Base-by-base conservation (phyloP, 2,329 filamentous ascomycete species). In the Blastomyces emzantsi region DNA sequence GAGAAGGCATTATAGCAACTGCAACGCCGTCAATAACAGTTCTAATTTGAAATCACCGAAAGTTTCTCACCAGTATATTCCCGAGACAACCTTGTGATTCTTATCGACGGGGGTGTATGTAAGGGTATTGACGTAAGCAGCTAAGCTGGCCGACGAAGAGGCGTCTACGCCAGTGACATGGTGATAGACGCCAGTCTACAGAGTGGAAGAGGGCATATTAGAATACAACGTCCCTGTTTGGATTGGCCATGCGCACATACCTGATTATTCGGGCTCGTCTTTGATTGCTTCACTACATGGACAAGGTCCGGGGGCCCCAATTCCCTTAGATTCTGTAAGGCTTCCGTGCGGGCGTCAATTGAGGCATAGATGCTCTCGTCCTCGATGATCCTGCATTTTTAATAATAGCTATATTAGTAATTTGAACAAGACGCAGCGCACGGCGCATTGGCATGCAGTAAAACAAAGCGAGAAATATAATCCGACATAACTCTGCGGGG, bases 1-100 rank as follows among this genome's bases (percentile, higher is more conserved):
- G 94, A 97, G 77, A 99, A 97, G 68, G 94, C 94, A 90, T 99
- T 99, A 83, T 99, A 99, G 78, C 94, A 99, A 79, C 83, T 85
- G 72, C 43, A 60, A 25, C 60, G 33, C 41, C 65, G 62, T 69
- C 61, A 68, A 63, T 56, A 63, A 33, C 19, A 54, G 39, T 13
- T 49, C 11, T 45, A 13, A 15, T 49, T 11, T 39, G 9, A 25
- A n/a, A 33, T 22, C 33, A 22, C 22, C 28, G n/a, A 47, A 52
- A 47, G 47, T 15, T 36, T 54, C 82, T 68, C 82, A 94, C 90
- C 94, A 97, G 78, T 97, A 97, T 49, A 96, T 82, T 5, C 94
- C 94, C 67, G 95, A 94, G 9, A 92, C 89, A 64, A 97, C 94
- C 79, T 97, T 97, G 73, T 90, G 85, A 65, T 88, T 82, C 73